Evolutionary conservation across 169 alveolate genomes (phyloP).

Genomic region (Cryptosporidium sp.): DNA sequence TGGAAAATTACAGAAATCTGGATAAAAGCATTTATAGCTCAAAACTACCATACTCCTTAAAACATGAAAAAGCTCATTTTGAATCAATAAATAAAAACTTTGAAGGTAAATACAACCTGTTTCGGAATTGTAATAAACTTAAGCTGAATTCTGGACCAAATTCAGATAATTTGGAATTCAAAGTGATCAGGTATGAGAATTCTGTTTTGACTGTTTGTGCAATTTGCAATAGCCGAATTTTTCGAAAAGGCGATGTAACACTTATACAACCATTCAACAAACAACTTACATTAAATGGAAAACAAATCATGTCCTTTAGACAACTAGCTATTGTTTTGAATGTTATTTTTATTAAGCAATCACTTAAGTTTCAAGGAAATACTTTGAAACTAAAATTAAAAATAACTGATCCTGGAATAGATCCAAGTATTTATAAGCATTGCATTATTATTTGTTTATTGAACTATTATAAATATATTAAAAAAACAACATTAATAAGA

Average conservation of each 20-base stretch:
- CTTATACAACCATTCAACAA: conserved; percentile 27
- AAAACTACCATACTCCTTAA: background rate
- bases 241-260: conserved; percentile 17
- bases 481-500: conserved; percentile 18
- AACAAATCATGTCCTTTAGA: conserved; percentile 30
- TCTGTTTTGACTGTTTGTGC: conserved; percentile 7
- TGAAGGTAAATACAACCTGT: background rate
- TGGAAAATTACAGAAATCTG: background rate
- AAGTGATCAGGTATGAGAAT: conserved; percentile 24
- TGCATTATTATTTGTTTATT: conserved; percentile 2
- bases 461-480: conserved; percentile 1
- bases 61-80: background rate
- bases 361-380: background rate
- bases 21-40: background rate
- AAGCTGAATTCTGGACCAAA: background rate
- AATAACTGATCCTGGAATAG: conserved; percentile 32
- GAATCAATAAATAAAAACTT: background rate
- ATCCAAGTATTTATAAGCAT: conserved; percentile 38
- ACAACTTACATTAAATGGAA: background rate
- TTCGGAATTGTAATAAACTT: background rate
- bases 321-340: conserved; percentile 25
- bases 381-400: conserved; percentile 14
- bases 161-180: background rate
- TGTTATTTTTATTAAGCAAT: background rate
- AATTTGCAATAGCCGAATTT: background rate